Evolutionary conservation across 2,329 filamentous ascomycete genomes (phyloP), one percentile per base, ranked within the genome.

Genomic region (Calonectria montana): DNA sequence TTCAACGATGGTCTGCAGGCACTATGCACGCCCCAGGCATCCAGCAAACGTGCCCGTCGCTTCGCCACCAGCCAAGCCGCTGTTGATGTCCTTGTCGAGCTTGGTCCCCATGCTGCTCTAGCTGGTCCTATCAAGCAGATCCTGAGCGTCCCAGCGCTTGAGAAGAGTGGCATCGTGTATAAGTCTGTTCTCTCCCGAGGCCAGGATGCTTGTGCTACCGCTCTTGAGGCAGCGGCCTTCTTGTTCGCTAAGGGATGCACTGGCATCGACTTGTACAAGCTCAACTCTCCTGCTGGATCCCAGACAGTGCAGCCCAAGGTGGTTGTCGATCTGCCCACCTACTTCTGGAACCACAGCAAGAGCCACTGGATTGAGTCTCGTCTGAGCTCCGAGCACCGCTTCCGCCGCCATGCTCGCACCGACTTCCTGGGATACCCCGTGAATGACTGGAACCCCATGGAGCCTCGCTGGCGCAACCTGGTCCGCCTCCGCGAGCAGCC

Each of bases 391-490:
- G 77, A 80, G 8, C 68, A 71, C 35, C 57, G 69, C 1, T 67
- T 68, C 37, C 76, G 81, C 0, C 63, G 73, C 12, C 68, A 73
- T 7, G 65, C 76, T 0, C 71, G 74, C 8, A 80, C 81, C 16
- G 79, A 82, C 7, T 73, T 83, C 0, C 69, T 84, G 0, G 83
- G 83, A 12, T 43, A 50, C 2, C 80, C 80, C 2, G 67, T 79
- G 1, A 31, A 39, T 23, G 74, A 29, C 66, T 77, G 29, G 84
- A 85, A 68, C 78, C 78, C 39, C 69, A 77, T 9, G 71, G 77
- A 83, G 12, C 85, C 85, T 0, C 63, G 71, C 0, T 90, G 85
- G 84, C 77, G 85, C 1, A 86, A 86, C 50, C 55, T 86, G 2
- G 73, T 88, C 0, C 76, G 80, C 2, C 67, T 84, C 1, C 77